phyloP scores from a whole-genome alignment of 2,329 filamentous ascomycete species.

The Nigrograna mackinnonii region DNA sequence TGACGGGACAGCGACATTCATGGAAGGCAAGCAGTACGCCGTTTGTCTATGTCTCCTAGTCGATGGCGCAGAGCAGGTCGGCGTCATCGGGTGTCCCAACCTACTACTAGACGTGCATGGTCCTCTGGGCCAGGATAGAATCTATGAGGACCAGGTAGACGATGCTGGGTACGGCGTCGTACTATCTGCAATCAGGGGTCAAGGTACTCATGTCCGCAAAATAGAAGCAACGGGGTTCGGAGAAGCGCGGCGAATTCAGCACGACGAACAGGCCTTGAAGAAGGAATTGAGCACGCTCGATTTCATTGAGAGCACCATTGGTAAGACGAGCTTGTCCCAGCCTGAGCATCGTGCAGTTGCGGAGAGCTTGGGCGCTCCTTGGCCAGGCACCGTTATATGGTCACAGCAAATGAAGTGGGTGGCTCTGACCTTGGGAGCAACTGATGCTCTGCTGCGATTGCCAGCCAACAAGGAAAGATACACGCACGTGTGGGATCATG shows the following conservation, averaged over 20 bases:
- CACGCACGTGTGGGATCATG: constrained; percentile 60
- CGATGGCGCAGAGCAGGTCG: constrained; percentile 60
- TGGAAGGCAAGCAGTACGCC: constrained; percentile 64
- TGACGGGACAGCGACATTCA: constrained; percentile 66
- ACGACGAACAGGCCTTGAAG: constrained; percentile 6
- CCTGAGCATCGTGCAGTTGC: constrained; percentile 42
- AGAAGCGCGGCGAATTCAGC: constrained; percentile 33
- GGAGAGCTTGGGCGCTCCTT: constrained; percentile 42
- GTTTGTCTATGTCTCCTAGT: constrained; percentile 63
- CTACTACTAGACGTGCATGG: constrained; percentile 46
- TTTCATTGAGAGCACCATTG: constrained; percentile 51
- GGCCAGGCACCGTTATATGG: constrained; percentile 56
- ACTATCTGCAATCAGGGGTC: constrained; percentile 52
- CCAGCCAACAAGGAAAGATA: constrained; percentile 48
- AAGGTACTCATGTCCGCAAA: constrained; percentile 47
- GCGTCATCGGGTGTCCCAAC: constrained; percentile 66
- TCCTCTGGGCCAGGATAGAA: constrained; percentile 16
- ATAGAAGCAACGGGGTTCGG: constrained; percentile 41
- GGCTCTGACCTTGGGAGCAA: constrained; percentile 54
- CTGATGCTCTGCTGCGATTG: constrained; percentile 54
- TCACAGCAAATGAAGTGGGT: constrained; percentile 59
- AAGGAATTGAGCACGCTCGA: constrained; percentile 38
- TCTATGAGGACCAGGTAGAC: constrained; percentile 47
- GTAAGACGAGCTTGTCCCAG: constrained; percentile 42
- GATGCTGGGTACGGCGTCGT: constrained; percentile 45